phyloP scores from a whole-genome alignment of 805 yeast species.

The Saturnispora serradocipensis region DNA sequence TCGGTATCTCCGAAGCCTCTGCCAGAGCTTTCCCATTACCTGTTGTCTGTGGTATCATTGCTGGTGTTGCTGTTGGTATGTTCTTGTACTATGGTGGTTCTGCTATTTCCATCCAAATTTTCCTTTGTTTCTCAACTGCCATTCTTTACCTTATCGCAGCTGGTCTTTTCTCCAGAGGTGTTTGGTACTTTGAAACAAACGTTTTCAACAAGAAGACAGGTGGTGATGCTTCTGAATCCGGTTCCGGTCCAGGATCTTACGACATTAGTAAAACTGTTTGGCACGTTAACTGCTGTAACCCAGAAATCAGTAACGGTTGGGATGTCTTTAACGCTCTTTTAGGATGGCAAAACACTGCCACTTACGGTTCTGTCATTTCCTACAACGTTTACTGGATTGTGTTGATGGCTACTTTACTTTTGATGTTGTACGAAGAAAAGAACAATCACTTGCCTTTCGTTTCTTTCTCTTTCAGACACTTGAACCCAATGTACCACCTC shows the following conservation, averaged over 20 bases:
- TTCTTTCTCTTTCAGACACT: conserved; percentile 33
- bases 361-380: conserved; percentile 77
- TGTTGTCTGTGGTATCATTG: conserved; percentile 69
- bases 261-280: conserved; percentile 68
- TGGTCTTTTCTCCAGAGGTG: conserved; percentile 82
- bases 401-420: conserved; percentile 40
- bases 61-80: conserved; percentile 62
- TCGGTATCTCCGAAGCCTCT: conserved; percentile 44
- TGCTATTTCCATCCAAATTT: conserved; percentile 65
- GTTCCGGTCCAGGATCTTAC: conserved; percentile 89
- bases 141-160: conserved; percentile 80
- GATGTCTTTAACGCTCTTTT: conserved; percentile 84
- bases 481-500: conserved; percentile 62
- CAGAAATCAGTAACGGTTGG: conserved; percentile 85
- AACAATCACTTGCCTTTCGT: conserved; percentile 66
- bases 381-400: conserved; percentile 81
- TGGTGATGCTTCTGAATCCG: conserved; percentile 86
- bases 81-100: conserved; percentile 74
- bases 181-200: conserved; percentile 76
- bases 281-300: conserved; percentile 95
- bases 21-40: conserved; percentile 71
- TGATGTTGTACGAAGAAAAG: conserved; percentile 74
- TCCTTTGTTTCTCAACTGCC: conserved; percentile 75
- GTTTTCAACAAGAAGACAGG: conserved; percentile 57
- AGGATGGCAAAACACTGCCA: conserved; percentile 95